Base-by-base conservation (phyloP, 1,139 yeast species). In the Barnettozyma hawaiiensis region DNA sequence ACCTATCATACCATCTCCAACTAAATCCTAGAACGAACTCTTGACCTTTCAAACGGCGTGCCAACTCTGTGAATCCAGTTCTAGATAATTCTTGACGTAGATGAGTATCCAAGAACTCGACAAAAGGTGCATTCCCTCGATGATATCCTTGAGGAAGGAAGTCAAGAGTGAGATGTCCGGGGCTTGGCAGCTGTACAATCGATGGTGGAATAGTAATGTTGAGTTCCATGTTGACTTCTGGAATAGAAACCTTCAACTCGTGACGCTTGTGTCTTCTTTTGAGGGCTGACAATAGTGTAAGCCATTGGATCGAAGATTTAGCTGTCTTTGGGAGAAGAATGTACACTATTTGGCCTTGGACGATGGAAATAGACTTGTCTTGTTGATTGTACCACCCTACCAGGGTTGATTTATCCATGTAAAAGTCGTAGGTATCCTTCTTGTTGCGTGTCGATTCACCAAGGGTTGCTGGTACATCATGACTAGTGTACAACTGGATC, bases 1-100 rank as follows among this genome's bases (percentile, higher is more conserved):
- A 55, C 28, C 89, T 65, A 58, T 86, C 96, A 57, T 81, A 85
- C 39, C 75, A 67, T 47, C 78, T 75, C 70, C 84, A 76, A 54
- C 74, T 83, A 59, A 70, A 73, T 47, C 85, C 86, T 57, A 52
- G 69, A 60, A 60, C 55, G 4, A 51, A 47, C 12, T 58, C 55
- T 5, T 52, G 43, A 2, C 39, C 50, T 42, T 47, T 58, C 51
- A 61, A 54, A 12, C 42, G 34, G 9, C 49, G 37, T 12, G 56
- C 45, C 3, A 50, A 26, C 1, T 51, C 44, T 2, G 35, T 26
- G 31, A 45, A 55, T 2, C 62, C 63, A 7, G 59, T 47, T 18
- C 48, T 45, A 4, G 41, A 28, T 27, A 62, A 20, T 34, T 47
- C 55, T 4, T 41, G 35, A 36, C 51, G 36, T 50, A 60, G 35